Evolutionary conservation across 2,329 filamentous ascomycete genomes (phyloP), one percentile per base, ranked within the genome.

Genomic region (Penicillium sp.): DNA sequence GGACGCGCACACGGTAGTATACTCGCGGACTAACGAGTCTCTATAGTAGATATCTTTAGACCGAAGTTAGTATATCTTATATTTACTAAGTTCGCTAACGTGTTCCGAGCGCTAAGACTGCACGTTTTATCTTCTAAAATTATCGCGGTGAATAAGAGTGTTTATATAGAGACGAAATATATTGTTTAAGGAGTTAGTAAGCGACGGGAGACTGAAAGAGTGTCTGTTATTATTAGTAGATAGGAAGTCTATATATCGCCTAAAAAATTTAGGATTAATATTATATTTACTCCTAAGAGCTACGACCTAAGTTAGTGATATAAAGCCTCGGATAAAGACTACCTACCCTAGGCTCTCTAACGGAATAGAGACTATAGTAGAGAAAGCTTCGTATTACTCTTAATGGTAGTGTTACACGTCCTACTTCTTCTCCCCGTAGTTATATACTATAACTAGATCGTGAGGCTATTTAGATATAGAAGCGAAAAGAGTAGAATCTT

Each of bases 271-370:
- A 6, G 47, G 47, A 50, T 50, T 26, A 15, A 50, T 50, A 50
- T 33, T 50, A 50, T 50, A 50, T 50, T 50, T 50, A 50, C 47
- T 50, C 26, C 47, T 8, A 35, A 50, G 47, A n/a, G 35, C 28
- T 19, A 26, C 3, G 2, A 50, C 28, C 47, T 13, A 50, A 50
- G 47, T 35, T 19, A 15, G 47, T 19, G 47, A 50, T 50, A 50
- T 19, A 13, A 50, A 50, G 47, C 47, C 26, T 33, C 47, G 47
- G 47, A 50, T 50, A 50, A 50, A 50, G 47, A 50, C 26, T 50
- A 50, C 47, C 9, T 50, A 13, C 2, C 47, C 47, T 10, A 50
- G 17, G 28, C 7, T 30, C 47, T 50, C 47, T 50, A 26, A 33
- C 17, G 47, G 26, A 19, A 50, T 26, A n/a, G 47, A 50, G 47